Percentiles rank a stretch among this genome's conserved stretches.
These are phyloP conservation scores for Tarenaya hassleriana DNA, from an alignment of 345 rosid genomes.

Conservation along the genomic window DNA sequence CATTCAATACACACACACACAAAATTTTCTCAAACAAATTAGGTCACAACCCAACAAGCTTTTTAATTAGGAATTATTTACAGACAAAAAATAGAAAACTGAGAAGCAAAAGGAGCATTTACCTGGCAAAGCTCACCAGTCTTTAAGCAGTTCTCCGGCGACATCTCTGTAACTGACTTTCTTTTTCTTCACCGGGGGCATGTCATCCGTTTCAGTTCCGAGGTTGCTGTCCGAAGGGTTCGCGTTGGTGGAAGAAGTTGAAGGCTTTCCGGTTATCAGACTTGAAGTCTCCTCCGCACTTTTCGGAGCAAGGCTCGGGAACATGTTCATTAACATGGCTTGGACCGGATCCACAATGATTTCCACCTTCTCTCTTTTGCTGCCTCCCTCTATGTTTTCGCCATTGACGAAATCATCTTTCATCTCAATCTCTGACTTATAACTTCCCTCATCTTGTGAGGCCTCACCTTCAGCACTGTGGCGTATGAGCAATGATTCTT, in stretches of 20 bases:
- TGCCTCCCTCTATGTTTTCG: constrained; percentile 3
- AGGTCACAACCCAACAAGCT: constrained; percentile 1
- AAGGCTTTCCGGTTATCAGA: not conserved
- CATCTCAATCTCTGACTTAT: constrained; percentile 9
- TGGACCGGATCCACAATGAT: constrained; percentile 66
- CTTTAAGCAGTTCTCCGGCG: constrained; percentile 60
- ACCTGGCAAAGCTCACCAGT: constrained; percentile 30
- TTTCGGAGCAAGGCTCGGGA: constrained; percentile 66
- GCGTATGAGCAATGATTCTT: constrained; percentile 21
- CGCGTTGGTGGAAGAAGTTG: too few species aligned
- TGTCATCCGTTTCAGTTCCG: not conserved
- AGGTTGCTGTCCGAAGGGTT: constrained; percentile 10
- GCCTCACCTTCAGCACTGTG: constrained; percentile 26
- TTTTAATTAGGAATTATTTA: too few species aligned
- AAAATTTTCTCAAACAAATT: not conserved
- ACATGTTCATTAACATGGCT: constrained; percentile 75
- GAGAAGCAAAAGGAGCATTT: not conserved
- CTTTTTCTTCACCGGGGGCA: constrained; percentile 48
- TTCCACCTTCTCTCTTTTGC: constrained; percentile 24
- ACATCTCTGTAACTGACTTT: constrained; percentile 87
- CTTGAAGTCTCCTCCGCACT: constrained; percentile 27
- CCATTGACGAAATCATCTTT: constrained; percentile 12
- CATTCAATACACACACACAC: too few species aligned
- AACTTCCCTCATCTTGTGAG: constrained; percentile 16
- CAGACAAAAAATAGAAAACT: constrained; percentile 1